Base-by-base conservation (phyloP, 2,329 filamentous ascomycete genomes). In the Alternaria brassicae region DNA sequence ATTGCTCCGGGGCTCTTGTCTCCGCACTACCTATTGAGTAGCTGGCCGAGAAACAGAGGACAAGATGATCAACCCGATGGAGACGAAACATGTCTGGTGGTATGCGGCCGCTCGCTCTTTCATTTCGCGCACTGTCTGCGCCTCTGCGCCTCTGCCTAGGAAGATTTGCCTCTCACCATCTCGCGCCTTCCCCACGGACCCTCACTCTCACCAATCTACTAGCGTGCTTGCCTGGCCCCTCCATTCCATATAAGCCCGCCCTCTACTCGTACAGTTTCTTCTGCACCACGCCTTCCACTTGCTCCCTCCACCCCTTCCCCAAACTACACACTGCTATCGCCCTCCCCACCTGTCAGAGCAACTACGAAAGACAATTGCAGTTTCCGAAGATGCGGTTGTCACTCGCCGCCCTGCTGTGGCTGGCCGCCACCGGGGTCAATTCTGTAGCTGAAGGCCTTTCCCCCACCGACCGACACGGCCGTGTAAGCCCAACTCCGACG, bases 371-470 rank as follows among this genome's bases (percentile, higher is more conserved):
- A 39, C 23, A 34, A 19, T 23, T 25, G 48, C 10, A 21, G 32
- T 12, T 32, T 23, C 9, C 10, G 0, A 21, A n/a, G 30, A 53
- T 57, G 55, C 49, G 55, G 13, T 6, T 41, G 5, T 13, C 23
- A 3, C 25, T 48, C 23, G 5, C 41, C 6, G 28, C 49, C 7
- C 27, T 47, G 6, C 21, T 48, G 21, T 49, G 21, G 34, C 41
- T 58, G 34, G 12, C 25, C 25, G 27, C 48, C 23, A 50, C 34
- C 15, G 32, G 40, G 17, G 54, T 54, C 2, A 30, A 57, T 19
- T 58, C 66, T 1, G 47, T 61, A 3, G 49, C 62, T n/a, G 32
- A 53, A n/a, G 12, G 21, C 13, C 3, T 17, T 66, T 60, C 53
- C 40, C 48, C 51, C 15, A 15, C 47, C n/a, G 32, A 37, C 28